A percentile compares a stretch with the other conserved stretches of the same genome.
Evolutionary conservation across 2,329 filamentous ascomycete species (phyloP).

Genomic region (Aspergillus aculeatus): DNA sequence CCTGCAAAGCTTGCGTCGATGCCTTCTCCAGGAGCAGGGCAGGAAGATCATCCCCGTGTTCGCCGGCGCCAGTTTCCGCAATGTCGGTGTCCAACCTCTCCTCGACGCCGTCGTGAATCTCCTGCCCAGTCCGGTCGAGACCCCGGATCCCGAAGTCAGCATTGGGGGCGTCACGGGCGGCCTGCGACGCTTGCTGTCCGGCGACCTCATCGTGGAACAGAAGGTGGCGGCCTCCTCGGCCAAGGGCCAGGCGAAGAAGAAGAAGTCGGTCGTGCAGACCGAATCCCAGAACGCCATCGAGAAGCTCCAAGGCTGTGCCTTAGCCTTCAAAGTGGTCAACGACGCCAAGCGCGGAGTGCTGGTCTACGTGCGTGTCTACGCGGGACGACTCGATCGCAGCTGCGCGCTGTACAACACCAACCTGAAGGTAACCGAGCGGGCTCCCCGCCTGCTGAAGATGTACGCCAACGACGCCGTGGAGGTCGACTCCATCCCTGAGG

Average conservation of each 20-base stretch:
- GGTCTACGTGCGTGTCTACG: constrained; percentile 90
- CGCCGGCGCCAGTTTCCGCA: constrained; percentile 87
- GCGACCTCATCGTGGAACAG: constrained; percentile 43
- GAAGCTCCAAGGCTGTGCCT: constrained; percentile 67
- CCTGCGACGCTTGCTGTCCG: constrained; percentile 50
- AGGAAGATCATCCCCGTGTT: constrained; percentile 82
- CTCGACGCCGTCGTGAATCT: constrained; percentile 87
- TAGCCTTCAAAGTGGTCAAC: constrained; percentile 91
- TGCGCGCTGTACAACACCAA: constrained; percentile 83
- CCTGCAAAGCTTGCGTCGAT: constrained; percentile 70
- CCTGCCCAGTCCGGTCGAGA: constrained; percentile 76
- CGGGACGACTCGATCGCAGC: constrained; percentile 73
- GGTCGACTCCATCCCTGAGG: constrained; percentile 73
- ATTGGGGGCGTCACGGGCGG: constrained; percentile 59
- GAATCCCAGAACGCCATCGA: constrained; percentile 47
- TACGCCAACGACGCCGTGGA: constrained; percentile 86
- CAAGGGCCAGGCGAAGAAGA: constrained; percentile 46
- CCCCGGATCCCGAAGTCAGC: constrained; percentile 75
- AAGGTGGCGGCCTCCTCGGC: constrained; percentile 29
- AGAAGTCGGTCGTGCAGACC: constrained; percentile 44
- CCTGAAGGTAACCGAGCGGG: constrained; percentile 73
- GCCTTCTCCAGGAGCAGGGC: constrained; percentile 60
- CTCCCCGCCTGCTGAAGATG: constrained; percentile 80
- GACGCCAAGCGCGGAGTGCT: constrained; percentile 82
- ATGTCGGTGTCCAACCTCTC: constrained; percentile 89